Base-by-base conservation (phyloP, 1,284 basidiomycete species). In the Boletus sp. region DNA sequence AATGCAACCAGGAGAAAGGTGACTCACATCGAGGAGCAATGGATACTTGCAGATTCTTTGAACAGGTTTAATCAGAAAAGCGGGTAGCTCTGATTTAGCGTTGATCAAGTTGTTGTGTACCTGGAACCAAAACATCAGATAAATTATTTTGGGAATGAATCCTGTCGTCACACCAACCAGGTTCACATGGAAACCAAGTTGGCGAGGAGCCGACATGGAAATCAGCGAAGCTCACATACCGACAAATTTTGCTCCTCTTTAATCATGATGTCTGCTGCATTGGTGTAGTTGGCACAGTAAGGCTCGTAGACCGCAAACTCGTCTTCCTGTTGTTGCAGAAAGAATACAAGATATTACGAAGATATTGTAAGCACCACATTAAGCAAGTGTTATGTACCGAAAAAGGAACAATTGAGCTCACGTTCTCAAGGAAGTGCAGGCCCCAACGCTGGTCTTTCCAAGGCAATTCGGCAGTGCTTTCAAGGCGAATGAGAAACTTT, bases 271-370 rank as follows among this genome's bases (percentile, higher is more conserved):
- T 92, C 84, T 65, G 88, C 82, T 41, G 92, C 87, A 64, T 87
- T 82, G 33, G 88, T 89, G 70, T 94, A 94, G 71, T 99, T 98
- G 38, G 93, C 93, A 69, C 95, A 99, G 68, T 97, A 99, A 5
- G 94, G 94, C 64, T 96, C 94, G 69, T 99, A 99, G 32, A 92
- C 90, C 40, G 83, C 79, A 65, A 97, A 96, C 58, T 93, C 90
- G 50, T 91, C 81, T 77, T 99, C 95, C 89, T 94, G 75, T 76
- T 76, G 70, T 76, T 72, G 66, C 66, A 17, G 29, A 61, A 53
- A 48, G 67, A 69, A 70, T 68, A 67, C 60, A 25, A 30, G 8
- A 35, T 27, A 23, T 37, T 22, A 60, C 57, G 65, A 51, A 44
- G 44, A 53, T 52, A 66, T 69, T 59, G 59, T 55, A 55, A 71